Conservation (phyloP, 2,329 filamentous ascomycete species). For the Diplodia mutila region DNA sequence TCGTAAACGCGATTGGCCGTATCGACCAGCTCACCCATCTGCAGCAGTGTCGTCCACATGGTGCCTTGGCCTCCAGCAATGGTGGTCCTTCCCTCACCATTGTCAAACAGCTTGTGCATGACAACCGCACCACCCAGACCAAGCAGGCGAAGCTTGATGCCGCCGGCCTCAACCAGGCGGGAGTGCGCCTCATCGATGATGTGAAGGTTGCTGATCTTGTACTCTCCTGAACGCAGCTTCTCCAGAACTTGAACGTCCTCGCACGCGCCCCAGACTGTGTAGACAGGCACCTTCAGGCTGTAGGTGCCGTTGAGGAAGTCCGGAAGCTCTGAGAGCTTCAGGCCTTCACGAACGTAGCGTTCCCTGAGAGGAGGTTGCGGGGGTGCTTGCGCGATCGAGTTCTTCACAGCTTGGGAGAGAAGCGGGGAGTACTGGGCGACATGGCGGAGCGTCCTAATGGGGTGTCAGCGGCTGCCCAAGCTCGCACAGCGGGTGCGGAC, state of each 20-base stretch:
- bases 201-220: slow-evolving; percentile 96
- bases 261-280: slow-evolving; percentile 98
- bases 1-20: slow-evolving; percentile 98
- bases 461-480: slow-evolving; percentile 29
- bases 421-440: slow-evolving; percentile 98
- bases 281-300: slow-evolving; percentile 93
- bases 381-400: slow-evolving; percentile 67
- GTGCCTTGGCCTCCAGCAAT: slow-evolving; percentile 98
- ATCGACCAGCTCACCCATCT: slow-evolving; percentile 98
- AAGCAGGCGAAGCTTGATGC: slow-evolving; percentile 91
- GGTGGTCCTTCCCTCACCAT: slow-evolving; percentile 94
- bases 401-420: slow-evolving; percentile 75
- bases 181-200: slow-evolving; percentile 99
- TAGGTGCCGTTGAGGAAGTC: slow-evolving; percentile 85
- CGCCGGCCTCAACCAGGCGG: slow-evolving; percentile 89
- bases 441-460: slow-evolving; percentile 84
- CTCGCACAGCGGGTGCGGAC: slow-evolving; percentile 38
- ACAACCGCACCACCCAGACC: slow-evolving; percentile 95
- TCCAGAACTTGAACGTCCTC: slow-evolving; percentile 97
- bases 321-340: slow-evolving; percentile 90
- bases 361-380: slow-evolving; percentile 75
- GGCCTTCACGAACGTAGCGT: slow-evolving; percentile 77
- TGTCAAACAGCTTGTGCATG: slow-evolving; percentile 99
- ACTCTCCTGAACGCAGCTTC: slow-evolving; percentile 96
- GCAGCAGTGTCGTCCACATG: slow-evolving; percentile 98